phyloP scores from a whole-genome alignment of 2,329 filamentous ascomycete genomes.

The Exophiala spinifera region DNA sequence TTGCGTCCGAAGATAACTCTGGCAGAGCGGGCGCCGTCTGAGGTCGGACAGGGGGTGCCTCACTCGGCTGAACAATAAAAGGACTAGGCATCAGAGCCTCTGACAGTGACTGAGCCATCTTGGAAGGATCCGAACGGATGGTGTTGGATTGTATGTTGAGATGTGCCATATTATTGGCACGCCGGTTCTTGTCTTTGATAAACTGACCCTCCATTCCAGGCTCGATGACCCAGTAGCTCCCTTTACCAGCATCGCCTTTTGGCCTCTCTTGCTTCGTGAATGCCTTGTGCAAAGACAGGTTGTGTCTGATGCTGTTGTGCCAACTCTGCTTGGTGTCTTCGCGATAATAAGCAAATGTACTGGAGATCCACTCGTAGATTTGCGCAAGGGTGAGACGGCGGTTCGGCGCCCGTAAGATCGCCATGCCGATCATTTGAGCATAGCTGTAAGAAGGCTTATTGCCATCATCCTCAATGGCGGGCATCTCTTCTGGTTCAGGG shows the following conservation, averaged over 20 bases:
- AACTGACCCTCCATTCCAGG: conserved; percentile 86
- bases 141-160: conserved; percentile 42
- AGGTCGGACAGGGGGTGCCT: conserved; percentile 33
- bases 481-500: conserved; percentile 75
- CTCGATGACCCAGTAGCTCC: conserved; percentile 94
- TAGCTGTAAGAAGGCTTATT: conserved; percentile 90
- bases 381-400: conserved; percentile 84
- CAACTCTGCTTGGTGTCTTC: conserved; percentile 72
- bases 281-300: conserved; percentile 92
- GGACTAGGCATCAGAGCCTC: conserved; percentile 24
- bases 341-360: conserved; percentile 85
- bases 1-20: conserved; percentile 74
- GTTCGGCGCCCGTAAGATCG: conserved; percentile 80
- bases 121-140: conserved; percentile 21
- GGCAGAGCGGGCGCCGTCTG: conserved; percentile 30
- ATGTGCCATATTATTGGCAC: conserved; percentile 34
- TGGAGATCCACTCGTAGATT: conserved; percentile 99
- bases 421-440: conserved; percentile 92
- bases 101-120: conserved; percentile 24
- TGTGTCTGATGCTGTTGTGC: conserved; percentile 99
- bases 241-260: conserved; percentile 96
- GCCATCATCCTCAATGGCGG: conserved; percentile 77
- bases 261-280: conserved; percentile 94
- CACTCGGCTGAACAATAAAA: conserved; percentile 33
- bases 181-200: conserved; percentile 71